Evolutionary conservation across 345 rosid genomes (phyloP), one percentile per base, ranked within the genome.

Genomic region (Linum trigynum): DNA sequence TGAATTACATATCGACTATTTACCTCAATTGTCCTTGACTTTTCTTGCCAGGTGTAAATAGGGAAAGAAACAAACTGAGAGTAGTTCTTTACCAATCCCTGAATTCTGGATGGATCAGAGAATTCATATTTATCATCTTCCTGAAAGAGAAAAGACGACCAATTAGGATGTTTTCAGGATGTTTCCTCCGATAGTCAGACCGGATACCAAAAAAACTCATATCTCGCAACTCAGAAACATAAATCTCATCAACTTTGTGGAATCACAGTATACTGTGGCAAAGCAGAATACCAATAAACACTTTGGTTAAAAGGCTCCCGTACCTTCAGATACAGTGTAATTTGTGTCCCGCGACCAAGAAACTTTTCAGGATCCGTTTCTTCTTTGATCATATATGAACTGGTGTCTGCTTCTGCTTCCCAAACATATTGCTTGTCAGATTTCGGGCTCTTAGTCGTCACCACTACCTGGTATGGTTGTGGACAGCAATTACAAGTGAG

Each of bases 31-130:
- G 97, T 90, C 69, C 88, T 84, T 59, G 99, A 88, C 74, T 94
- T 90, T 70, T 90, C 97, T 68, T 75, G 89, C 97, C 97, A 94
- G 11, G 96, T 88, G 69, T 84, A 94, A 78, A 94, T 88, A 57
- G 99, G 99, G 81, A 90, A 94, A 62, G 97, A 89, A 77, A 94
- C 97, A 43, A 90, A 94, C 74, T 94, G 99, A 39, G 99, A 94
- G 65, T 94, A 94, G 72, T 94, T 90, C 79, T 94, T 94, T 59
- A 94, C 97, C 74, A 94, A 83, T 69, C 77, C 79, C 87, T 86
- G 90, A 74, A 94, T 81, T 71, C 81, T 86, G n/a, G 72, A 56
- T 2, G 91, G 81, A 70, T 94, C 96, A 0, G 95, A 78, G 65
- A 90, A 88, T 68, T 94, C 99, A 5, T 84, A 90, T 65, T 90